Conservation (phyloP, 2,329 filamentous ascomycete genomes). For the Didymella exigua region DNA sequence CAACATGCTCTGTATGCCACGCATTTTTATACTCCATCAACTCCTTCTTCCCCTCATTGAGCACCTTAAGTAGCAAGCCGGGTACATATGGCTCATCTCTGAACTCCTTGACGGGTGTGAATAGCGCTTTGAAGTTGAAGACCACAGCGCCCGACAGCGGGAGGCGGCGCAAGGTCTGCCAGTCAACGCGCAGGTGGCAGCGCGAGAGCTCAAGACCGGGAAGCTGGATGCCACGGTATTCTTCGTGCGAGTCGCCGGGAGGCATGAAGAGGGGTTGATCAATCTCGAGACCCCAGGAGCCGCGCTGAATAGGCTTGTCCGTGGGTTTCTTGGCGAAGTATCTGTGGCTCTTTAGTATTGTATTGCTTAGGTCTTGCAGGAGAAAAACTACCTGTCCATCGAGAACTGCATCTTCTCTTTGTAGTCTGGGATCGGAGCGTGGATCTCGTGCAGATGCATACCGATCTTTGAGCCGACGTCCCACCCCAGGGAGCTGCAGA, state of each 20-base stretch:
- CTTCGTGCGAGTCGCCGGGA: constrained; percentile 68
- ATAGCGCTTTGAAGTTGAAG: constrained; percentile 89
- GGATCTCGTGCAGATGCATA: constrained; percentile 71
- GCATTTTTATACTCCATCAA: constrained; percentile 83
- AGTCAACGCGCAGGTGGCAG: constrained; percentile 77
- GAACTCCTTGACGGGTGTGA: constrained; percentile 74
- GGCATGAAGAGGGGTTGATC: constrained; percentile 77
- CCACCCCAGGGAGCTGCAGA: constrained; percentile 84
- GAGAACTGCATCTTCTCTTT: constrained; percentile 86
- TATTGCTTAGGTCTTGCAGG: background rate
- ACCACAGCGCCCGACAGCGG: constrained; percentile 76
- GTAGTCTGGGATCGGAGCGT: constrained; percentile 78
- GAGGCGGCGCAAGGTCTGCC: constrained; percentile 82
- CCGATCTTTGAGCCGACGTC: constrained; percentile 77
- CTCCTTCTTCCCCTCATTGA: constrained; percentile 72
- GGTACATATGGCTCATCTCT: constrained; percentile 75
- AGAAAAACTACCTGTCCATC: constrained; percentile 72
- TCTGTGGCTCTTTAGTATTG: constrained; percentile 48
- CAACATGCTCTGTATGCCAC: constrained; percentile 77
- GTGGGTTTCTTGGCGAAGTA: constrained; percentile 81
- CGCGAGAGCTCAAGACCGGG: constrained; percentile 62
- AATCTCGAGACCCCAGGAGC: constrained; percentile 82
- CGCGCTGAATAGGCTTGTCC: constrained; percentile 77
- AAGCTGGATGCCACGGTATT: constrained; percentile 64
- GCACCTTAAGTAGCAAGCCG: constrained; percentile 67